A percentile compares a stretch with the other conserved stretches of the same genome.
Conservation (phyloP, 2,329 filamentous ascomycete species). For the Hypoxylon sp. region DNA sequence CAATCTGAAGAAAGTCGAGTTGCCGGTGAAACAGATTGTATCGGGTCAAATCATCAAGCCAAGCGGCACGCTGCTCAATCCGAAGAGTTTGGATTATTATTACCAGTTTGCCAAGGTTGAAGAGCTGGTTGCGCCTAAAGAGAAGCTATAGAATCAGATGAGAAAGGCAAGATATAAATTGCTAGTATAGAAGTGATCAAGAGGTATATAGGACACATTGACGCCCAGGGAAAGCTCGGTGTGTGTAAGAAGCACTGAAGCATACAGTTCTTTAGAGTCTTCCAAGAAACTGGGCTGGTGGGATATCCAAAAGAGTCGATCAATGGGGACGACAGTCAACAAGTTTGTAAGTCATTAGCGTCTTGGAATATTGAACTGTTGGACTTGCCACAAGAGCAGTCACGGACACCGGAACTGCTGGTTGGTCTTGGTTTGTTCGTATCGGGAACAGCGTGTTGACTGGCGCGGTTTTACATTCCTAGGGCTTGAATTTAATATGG, state of each 20-base stretch:
- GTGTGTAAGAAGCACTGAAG: neutral
- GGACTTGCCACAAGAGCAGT: neutral
- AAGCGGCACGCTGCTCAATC: conserved; percentile 82
- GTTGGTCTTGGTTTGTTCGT: neutral
- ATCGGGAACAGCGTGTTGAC: neutral
- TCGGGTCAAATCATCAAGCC: conserved; percentile 80
- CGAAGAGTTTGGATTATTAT: conserved; percentile 80
- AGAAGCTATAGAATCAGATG: conserved; percentile 60
- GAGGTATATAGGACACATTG: neutral
- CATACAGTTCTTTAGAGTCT: neutral
- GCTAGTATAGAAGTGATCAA: neutral
- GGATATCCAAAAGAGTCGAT: no score
- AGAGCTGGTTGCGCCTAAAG: conserved; percentile 63
- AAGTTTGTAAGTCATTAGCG: neutral
- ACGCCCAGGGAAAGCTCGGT: neutral
- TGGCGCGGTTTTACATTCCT: neutral
- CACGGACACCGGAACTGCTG: neutral
- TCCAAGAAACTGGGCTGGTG: no score
- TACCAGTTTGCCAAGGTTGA: conserved; percentile 83
- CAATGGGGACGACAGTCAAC: neutral
- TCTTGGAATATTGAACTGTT: no score
- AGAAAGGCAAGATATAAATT: neutral
- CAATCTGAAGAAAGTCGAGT: conserved; percentile 87
- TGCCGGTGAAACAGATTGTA: conserved; percentile 87
- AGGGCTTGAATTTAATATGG: neutral